Conservation (phyloP, 129 eudicot genomes). For the Solidago caesia region DNA sequence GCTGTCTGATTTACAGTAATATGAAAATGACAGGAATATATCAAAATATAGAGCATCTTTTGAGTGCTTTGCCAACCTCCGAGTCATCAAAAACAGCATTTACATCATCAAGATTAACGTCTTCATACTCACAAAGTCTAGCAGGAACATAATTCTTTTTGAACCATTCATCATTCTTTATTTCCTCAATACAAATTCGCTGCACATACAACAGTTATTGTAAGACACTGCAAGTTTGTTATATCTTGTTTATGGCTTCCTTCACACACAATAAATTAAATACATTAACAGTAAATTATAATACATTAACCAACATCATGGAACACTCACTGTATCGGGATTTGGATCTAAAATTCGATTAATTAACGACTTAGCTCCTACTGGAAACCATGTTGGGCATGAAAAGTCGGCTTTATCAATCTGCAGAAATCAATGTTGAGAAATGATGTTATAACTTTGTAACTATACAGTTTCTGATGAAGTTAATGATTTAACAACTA, state of each 20-base stretch:
- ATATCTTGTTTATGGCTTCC: background rate
- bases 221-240: constrained; percentile 9
- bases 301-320: constrained; percentile 15
- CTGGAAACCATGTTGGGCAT: constrained; percentile 90
- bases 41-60: constrained; percentile 9
- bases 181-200: constrained; percentile 88
- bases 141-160: constrained; percentile 77
- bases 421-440: constrained; percentile 41
- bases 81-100: constrained; percentile 95
- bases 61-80: constrained; percentile 55
- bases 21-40: background rate
- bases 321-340: constrained; percentile 75
- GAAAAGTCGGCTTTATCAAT: constrained; percentile 83
- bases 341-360: constrained; percentile 85
- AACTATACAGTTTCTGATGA: background rate
- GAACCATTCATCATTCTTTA: constrained; percentile 93
- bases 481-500: constrained; percentile 5
- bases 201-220: constrained; percentile 32
- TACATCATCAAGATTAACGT: constrained; percentile 88
- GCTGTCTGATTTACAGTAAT: background rate
- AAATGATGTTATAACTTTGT: constrained; percentile 1
- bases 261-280: background rate
- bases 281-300: background rate
- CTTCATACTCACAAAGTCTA: constrained; percentile 78
- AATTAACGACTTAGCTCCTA: constrained; percentile 93